Base-by-base conservation (phyloP, 2,329 filamentous ascomycete species). In the Pseudocercospora eumusae region DNA sequence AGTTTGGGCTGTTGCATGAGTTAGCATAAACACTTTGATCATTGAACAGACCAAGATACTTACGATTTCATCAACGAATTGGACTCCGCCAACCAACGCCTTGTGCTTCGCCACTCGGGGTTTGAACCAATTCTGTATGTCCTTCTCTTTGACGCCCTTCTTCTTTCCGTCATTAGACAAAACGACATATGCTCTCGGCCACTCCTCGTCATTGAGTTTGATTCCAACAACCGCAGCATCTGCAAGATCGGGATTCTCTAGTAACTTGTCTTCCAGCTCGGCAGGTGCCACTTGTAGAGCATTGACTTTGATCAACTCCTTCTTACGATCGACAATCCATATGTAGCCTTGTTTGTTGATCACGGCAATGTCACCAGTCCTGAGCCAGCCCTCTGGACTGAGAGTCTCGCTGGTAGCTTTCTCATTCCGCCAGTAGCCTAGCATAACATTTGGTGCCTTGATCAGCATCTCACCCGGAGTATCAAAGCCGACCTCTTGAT, bases 211-310 rank as follows among this genome's bases (percentile, higher is more conserved):
- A 36, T 81, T 73, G 8, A 83, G 63, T n/a, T 74, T 78, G 57
- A 84, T 81, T 20, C 84, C 83, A 1, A 84, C 82, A 0, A 81
- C 83, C 4, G 83, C 84, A 7, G 82, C 83, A 67, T 86, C 83
- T 3, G 81, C 80, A 15, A 86, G 69, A 36, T 80, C 74, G n/a
- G 81, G 76, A 52, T 82, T 79, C 63, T 83, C 80, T 0, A 84
- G 73, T 0, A 86, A 75, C 0, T 80, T 78, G 70, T 21, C 70
- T 63, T 73, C 71, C 2, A 73, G 68, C 58, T 73, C 71, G 18
- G 70, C 70, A 1, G 71, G 71, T 9, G 70, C 71, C 13, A 73
- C 70, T 66, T 73, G 71, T 10, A 78, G 68, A 0, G 71, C 76
- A 56, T 78, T 78, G 31, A 78, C 76, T 66, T 79, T 78, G 52